Evolutionary conservation across 805 yeast species (phyloP).

Genomic region (Metschnikowia koreensis): DNA sequence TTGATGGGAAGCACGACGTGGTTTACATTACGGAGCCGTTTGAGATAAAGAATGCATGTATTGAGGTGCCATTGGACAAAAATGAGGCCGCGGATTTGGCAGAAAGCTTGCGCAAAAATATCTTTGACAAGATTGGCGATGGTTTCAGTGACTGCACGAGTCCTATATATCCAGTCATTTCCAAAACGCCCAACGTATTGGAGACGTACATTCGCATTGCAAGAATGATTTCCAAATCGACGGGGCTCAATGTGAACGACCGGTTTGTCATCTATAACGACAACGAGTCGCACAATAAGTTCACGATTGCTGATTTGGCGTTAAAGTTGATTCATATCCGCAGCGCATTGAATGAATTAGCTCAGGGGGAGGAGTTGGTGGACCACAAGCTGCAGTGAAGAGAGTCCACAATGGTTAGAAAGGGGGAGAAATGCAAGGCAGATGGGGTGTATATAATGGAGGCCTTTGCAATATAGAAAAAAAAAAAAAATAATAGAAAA

Average conservation of each 20-base stretch:
- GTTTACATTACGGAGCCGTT: slow-evolving; percentile 62
- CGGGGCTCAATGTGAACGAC: slow-evolving; percentile 37
- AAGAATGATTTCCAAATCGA: slow-evolving; percentile 29
- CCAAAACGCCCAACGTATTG: slow-evolving; percentile 28
- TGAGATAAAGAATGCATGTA: slow-evolving; percentile 47
- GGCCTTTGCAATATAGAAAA: background rate
- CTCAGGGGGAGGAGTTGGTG: slow-evolving; percentile 21
- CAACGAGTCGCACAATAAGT: slow-evolving; percentile 19
- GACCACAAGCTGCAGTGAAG: slow-evolving; percentile 15
- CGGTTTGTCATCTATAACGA: slow-evolving; percentile 34
- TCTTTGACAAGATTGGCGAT: slow-evolving; percentile 33
- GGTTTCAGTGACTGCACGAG: slow-evolving; percentile 22
- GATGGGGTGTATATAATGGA: background rate
- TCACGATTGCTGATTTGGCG: slow-evolving; percentile 30
- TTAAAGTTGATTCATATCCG: slow-evolving; percentile 35
- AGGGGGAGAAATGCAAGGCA: background rate
- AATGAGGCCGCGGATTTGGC: slow-evolving; percentile 30
- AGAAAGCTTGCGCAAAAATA: slow-evolving; percentile 26
- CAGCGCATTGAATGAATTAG: slow-evolving; percentile 35
- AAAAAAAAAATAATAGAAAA: background rate
- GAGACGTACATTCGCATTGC: slow-evolving; percentile 28
- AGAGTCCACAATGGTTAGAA: background rate
- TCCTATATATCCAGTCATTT: slow-evolving; percentile 27
- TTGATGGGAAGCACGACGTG: slow-evolving; percentile 67
- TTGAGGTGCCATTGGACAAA: slow-evolving; percentile 37